phyloP scores from a whole-genome alignment of 345 rosid genomes.

The Turritis glabra region DNA sequence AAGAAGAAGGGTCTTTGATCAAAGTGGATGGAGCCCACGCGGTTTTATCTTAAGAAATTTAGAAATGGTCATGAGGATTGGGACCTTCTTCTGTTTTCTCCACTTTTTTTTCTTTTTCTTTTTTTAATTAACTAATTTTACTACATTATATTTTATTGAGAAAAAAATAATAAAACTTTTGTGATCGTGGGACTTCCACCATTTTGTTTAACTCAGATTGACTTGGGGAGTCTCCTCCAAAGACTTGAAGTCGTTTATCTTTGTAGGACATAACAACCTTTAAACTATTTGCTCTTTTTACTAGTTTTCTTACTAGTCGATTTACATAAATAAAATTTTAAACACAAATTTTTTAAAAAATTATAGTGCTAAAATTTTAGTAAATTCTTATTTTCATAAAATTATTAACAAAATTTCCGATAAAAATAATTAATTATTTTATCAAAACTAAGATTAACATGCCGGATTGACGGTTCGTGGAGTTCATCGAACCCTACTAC shows the following conservation, averaged over 20 bases:
- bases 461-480: too few species aligned
- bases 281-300: neutral
- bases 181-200: conserved; percentile 32
- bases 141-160: neutral
- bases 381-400: too few species aligned
- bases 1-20: conserved; percentile 23
- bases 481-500: too few species aligned
- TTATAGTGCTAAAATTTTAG: neutral
- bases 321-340: neutral
- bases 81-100: conserved; percentile 3
- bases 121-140: neutral
- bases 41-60: conserved; percentile 22
- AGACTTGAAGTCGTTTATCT: conserved; percentile 20
- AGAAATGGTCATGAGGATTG: conserved; percentile 17
- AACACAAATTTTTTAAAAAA: too few species aligned
- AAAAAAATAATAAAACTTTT: conserved; percentile 17
- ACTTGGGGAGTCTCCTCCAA: conserved; percentile 36
- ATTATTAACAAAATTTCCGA: too few species aligned
- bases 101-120: neutral
- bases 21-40: conserved; percentile 42
- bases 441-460: too few species aligned
- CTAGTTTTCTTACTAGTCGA: neutral
- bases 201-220: conserved; percentile 15
- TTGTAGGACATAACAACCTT: neutral
- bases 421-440: too few species aligned